Conservation (phyloP, 768 basidiomycete genomes). For the Psilocybe azurescens region DNA sequence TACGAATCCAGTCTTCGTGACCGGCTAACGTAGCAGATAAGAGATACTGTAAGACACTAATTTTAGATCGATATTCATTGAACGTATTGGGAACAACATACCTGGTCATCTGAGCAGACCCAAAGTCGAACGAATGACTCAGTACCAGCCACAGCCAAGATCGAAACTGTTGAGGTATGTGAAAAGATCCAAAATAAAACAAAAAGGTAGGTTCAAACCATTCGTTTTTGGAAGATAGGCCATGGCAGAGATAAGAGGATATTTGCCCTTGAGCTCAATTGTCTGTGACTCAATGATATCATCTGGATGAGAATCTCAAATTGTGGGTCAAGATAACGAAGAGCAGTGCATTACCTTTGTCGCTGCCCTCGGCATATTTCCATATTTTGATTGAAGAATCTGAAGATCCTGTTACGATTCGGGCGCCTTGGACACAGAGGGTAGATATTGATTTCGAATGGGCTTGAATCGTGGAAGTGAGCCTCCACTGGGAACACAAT, state of each 20-base stretch:
- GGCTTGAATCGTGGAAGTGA: slow-evolving; percentile 49
- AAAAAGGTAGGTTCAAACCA: slow-evolving; percentile 44
- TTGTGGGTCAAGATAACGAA: background rate
- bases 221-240: slow-evolving; percentile 67
- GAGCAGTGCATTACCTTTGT: slow-evolving; percentile 27
- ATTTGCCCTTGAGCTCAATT: slow-evolving; percentile 68
- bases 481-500: slow-evolving; percentile 58
- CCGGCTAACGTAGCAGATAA: slow-evolving; percentile 68
- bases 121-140: slow-evolving; percentile 81
- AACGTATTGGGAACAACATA: slow-evolving; percentile 31
- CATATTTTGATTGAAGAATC: slow-evolving; percentile 84
- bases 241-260: slow-evolving; percentile 75
- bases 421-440: slow-evolving; percentile 53
- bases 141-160: slow-evolving; percentile 87
- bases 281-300: slow-evolving; percentile 54
- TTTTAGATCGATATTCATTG: background rate
- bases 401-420: slow-evolving; percentile 80
- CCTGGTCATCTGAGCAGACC: slow-evolving; percentile 64
- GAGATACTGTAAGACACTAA: slow-evolving; percentile 51
- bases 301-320: slow-evolving; percentile 30
- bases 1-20: slow-evolving; percentile 96
- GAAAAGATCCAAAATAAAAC: slow-evolving; percentile 15
- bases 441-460: slow-evolving; percentile 77
- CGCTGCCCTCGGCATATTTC: slow-evolving; percentile 42
- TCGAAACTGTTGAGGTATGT: slow-evolving; percentile 43